Conservation (phyloP, 768 basidiomycete genomes). For the Amanita inopinata region DNA sequence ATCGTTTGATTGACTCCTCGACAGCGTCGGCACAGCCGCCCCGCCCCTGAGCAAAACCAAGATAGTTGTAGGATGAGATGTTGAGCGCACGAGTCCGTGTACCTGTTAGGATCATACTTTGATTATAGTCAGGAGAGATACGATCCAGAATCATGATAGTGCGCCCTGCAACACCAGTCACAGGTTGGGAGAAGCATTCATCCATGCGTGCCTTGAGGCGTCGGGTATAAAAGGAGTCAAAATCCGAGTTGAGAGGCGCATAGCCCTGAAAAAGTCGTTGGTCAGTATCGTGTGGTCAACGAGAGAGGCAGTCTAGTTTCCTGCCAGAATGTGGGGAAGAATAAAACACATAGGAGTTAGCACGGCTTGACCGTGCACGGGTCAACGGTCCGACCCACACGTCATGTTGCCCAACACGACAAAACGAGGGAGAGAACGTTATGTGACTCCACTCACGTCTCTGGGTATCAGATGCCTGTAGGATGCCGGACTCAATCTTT, state of each 20-base stretch:
- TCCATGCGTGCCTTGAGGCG: conserved; percentile 91
- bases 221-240: conserved; percentile 98
- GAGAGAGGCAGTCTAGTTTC: no score
- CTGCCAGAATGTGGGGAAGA: no score
- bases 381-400: no score
- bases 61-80: conserved; percentile 97
- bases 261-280: conserved; percentile 57
- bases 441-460: conserved; percentile 47
- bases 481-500: conserved; percentile 55
- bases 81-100: conserved; percentile 83
- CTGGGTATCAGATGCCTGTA: conserved; percentile 80
- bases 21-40: conserved; percentile 95
- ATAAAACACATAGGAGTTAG: no score
- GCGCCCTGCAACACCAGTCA: conserved; percentile 92
- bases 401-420: background rate
- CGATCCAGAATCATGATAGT: conserved; percentile 85
- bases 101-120: conserved; percentile 69
- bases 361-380: no score
- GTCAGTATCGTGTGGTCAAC: conserved; percentile 8
- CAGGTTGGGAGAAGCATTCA: conserved; percentile 88
- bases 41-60: conserved; percentile 90
- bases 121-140: conserved; percentile 71
- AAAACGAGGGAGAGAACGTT: conserved; percentile 6
- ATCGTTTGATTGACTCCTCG: conserved; percentile 70
- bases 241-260: conserved; percentile 94